Evolutionary conservation across 345 rosid species (phyloP), one percentile per base, ranked within the genome.

Genomic region (Moringa oleifera): DNA sequence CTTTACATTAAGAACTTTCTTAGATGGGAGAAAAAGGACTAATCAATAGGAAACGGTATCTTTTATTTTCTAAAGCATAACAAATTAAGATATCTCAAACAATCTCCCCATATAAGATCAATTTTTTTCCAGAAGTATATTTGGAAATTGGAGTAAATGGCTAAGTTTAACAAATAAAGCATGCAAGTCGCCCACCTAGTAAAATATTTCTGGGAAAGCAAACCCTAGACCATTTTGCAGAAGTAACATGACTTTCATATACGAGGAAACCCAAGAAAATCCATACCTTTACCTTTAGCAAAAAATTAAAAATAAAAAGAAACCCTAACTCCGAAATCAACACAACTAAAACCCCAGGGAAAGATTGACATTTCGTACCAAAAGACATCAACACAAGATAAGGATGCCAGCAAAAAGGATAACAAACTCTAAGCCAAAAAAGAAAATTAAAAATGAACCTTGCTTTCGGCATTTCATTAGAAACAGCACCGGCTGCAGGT

Each of bases 401-500:
- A 63, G 17, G 7, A 16, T 15, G 52, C 11, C n/a, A 13, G 18
- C 37, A 33, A 33, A 33, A 33, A 5, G 37, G 5, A 33, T 33
- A 33, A n/a, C n/a, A n/a, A 33, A 33, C 37, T 33, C 11, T 33
- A 20, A 31, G 21, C 60, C 31, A 15, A 36, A 3, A 53, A 58
- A 49, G 20, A 7, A 16, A 59, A 28, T n/a, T 9, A 16, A 23
- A 23, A 66, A 63, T 73, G 4, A 45, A 89, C 98, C 93, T 87
- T 74, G 87, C 98, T 80, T 83, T 87, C 0, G 92, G 62, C 18
- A 66, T 57, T 49, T 79, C 81, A 11, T 66, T 23, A 15, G 79
- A 56, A 20, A 58, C 73, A 55, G 66, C 15, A 0, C 31, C 55
- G 7, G 25, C 55, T 22, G 47, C 80, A 71, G 58, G 67, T 53